These are phyloP conservation scores for Gloeopeniophorella convolvens DNA, from an alignment of 768 basidiomycete genomes.

Conservation along the genomic window DNA sequence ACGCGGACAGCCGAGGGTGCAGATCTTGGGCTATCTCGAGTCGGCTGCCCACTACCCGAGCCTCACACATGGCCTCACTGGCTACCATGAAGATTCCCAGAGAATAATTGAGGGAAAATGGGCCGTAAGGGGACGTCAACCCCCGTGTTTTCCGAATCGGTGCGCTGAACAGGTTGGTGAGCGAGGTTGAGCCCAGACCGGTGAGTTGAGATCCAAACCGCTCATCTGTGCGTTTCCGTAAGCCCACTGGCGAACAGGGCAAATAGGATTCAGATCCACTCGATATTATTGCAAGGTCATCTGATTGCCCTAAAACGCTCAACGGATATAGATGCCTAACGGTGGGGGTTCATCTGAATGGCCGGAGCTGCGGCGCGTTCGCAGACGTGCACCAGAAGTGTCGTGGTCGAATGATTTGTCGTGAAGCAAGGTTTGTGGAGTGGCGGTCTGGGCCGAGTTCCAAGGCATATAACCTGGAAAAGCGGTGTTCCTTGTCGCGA, in stretches of 20 bases:
- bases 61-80: neutral
- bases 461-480: no score
- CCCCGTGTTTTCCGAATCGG: neutral
- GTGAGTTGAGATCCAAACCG: neutral
- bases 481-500: no score
- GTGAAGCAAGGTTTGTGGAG: no score
- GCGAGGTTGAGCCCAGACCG: neutral
- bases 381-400: neutral
- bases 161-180: neutral
- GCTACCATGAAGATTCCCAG: neutral
- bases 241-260: neutral
- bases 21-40: neutral
- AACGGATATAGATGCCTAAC: neutral
- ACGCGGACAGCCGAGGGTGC: constrained; percentile 2
- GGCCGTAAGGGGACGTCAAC: no score
- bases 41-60: no score
- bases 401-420: no score
- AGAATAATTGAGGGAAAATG: neutral
- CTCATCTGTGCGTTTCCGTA: neutral
- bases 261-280: neutral
- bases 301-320: constrained; percentile 1
- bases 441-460: no score
- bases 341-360: neutral
- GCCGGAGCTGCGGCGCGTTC: neutral
- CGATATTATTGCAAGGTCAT: neutral